Percentiles rank a stretch among this genome's conserved stretches.
Conservation (phyloP, 192 early-diverging fungal species). For the Lobosporangium transversale region DNA sequence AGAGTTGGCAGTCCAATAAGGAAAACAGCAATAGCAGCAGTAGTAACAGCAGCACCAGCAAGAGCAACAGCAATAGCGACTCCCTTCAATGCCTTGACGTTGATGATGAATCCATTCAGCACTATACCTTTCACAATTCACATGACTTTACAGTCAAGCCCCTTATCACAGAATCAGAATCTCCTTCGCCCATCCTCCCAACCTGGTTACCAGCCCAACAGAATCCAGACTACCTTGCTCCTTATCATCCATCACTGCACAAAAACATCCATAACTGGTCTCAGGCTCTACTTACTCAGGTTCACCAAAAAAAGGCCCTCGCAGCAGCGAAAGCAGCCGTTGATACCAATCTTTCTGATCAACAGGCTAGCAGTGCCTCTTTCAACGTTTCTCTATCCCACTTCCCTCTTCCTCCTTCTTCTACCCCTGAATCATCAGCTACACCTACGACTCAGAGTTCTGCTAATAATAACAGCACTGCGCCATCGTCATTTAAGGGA, state of each 20-base stretch:
- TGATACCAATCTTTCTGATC: background rate
- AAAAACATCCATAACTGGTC: constrained; percentile 40
- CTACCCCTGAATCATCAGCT: too few species aligned
- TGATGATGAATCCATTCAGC: too few species aligned
- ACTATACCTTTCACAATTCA: background rate
- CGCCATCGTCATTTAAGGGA: constrained; percentile 11
- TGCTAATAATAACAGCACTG: background rate
- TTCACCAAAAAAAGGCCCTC: constrained; percentile 17
- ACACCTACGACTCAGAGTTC: too few species aligned
- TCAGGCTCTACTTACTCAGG: constrained; percentile 10
- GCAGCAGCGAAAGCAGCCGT: background rate
- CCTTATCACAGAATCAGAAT: constrained; percentile 18
- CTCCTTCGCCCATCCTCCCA: constrained; percentile 40
- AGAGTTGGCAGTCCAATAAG: too few species aligned
- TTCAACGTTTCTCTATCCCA: too few species aligned
- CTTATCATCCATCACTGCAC: constrained; percentile 41
- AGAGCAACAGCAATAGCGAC: too few species aligned
- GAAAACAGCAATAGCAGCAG: too few species aligned
- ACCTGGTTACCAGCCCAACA: constrained; percentile 19
- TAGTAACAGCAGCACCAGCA: too few species aligned
- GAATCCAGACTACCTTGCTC: constrained; percentile 32
- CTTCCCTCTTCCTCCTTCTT: too few species aligned
- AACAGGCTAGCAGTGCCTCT: too few species aligned
- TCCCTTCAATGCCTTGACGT: too few species aligned
- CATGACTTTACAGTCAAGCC: constrained; percentile 13